Evolutionary conservation across 176 grass and related monocot species (phyloP).

Genomic region (Sorghum bicolor): DNA sequence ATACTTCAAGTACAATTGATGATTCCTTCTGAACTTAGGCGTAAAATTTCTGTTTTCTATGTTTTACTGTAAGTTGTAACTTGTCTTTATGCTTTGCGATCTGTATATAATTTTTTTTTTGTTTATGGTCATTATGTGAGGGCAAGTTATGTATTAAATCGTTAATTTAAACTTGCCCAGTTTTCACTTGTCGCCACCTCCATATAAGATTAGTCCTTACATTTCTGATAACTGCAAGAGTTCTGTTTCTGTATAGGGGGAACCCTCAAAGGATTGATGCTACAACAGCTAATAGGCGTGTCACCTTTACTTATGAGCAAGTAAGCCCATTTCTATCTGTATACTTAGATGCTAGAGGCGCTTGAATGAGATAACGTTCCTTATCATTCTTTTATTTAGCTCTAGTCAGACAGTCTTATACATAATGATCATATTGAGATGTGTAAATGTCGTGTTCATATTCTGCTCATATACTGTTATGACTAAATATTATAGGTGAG

Average conservation of each 20-base stretch:
- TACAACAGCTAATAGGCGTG: constrained; percentile 77
- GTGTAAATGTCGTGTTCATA: neutral
- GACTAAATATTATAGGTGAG: neutral
- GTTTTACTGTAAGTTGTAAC: neutral
- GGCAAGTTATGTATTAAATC: neutral
- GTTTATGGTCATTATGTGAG: neutral
- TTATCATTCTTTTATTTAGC: neutral
- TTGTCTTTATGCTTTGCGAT: neutral
- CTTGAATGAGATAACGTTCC: neutral
- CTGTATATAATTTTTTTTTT: neutral
- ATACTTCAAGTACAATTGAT: neutral
- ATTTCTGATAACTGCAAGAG: constrained; percentile 15
- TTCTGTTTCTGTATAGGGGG: constrained; percentile 51
- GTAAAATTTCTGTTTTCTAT: neutral
- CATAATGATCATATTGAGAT: neutral
- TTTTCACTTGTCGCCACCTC: constrained; percentile 11
- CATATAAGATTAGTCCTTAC: neutral
- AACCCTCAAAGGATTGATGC: constrained; percentile 97
- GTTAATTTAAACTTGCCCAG: constrained; percentile 15
- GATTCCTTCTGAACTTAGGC: neutral
- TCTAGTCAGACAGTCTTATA: constrained; percentile 17
- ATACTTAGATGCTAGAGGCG: constrained; percentile 4
- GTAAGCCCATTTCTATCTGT: constrained; percentile 45
- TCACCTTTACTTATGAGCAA: constrained; percentile 95
- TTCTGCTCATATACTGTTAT: neutral